Conservation (phyloP, 1,284 basidiomycete species). For the Tilletia setariae region DNA sequence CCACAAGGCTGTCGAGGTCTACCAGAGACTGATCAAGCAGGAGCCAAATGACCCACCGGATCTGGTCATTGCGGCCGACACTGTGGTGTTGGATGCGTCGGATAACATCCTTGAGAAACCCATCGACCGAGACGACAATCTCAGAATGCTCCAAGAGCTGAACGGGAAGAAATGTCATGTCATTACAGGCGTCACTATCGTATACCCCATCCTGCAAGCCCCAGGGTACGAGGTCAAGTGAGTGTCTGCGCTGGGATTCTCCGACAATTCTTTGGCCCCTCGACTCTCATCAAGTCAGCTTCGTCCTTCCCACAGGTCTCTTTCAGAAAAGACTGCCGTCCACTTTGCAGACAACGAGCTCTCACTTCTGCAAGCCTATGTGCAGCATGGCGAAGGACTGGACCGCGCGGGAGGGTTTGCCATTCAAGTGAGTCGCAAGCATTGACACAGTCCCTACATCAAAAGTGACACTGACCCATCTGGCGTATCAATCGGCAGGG, state of each 20-base stretch:
- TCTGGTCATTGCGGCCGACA: slow-evolving; percentile 72
- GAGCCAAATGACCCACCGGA: slow-evolving; percentile 65
- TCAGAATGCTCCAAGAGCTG: slow-evolving; percentile 80
- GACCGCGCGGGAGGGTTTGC: slow-evolving; percentile 94
- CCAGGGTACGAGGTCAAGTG: slow-evolving; percentile 83
- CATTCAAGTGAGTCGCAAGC: slow-evolving; percentile 67
- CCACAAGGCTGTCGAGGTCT: slow-evolving; percentile 65
- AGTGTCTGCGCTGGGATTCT: slow-evolving; percentile 31
- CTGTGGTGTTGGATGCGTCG: slow-evolving; percentile 41
- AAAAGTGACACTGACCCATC: background rate
- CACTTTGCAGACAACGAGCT: slow-evolving; percentile 54
- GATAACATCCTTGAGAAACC: slow-evolving; percentile 80
- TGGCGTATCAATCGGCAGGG: slow-evolving; percentile 56
- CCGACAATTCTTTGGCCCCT: background rate
- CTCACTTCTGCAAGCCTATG: slow-evolving; percentile 73
- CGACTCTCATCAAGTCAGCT: background rate
- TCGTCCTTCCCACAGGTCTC: slow-evolving; percentile 24
- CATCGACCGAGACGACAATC: slow-evolving; percentile 71
- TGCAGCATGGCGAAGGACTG: slow-evolving; percentile 79
- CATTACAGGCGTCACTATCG: slow-evolving; percentile 58
- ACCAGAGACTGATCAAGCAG: slow-evolving; percentile 39
- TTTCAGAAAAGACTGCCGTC: slow-evolving; percentile 48
- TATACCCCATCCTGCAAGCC: slow-evolving; percentile 75
- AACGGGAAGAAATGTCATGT: slow-evolving; percentile 66
- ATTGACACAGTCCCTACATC: background rate